Conservation (phyloP, 768 basidiomycete genomes). For the Tricholoma matsutake region DNA sequence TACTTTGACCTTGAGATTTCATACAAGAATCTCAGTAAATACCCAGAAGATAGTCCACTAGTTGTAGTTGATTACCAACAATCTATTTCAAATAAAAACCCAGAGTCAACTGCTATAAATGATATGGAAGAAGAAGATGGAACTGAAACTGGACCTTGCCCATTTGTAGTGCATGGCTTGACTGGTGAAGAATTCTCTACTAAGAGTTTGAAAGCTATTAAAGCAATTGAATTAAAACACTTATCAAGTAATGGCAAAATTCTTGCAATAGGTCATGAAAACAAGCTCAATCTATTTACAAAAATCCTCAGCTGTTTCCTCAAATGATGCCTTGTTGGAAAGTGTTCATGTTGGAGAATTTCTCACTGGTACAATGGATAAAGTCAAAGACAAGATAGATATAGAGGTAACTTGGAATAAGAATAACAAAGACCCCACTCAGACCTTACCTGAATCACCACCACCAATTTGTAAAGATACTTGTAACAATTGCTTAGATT, state of each 20-base stretch:
- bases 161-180: conserved; percentile 37
- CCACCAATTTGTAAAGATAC: too few relatives aligned
- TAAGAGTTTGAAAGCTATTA: conserved; percentile 14
- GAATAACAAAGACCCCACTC: too few relatives aligned
- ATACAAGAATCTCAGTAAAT: conserved; percentile 19
- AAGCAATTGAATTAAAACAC: conserved; percentile 25
- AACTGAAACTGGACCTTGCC: conserved; percentile 26
- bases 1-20: conserved; percentile 33
- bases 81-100: conserved; percentile 16
- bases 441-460: too few relatives aligned
- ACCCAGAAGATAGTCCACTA: conserved; percentile 19
- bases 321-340: conserved; percentile 43
- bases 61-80: conserved; percentile 22
- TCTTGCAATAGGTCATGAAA: conserved; percentile 26
- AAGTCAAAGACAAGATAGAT: too few relatives aligned
- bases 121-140: conserved; percentile 29
- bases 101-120: conserved; percentile 22
- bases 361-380: too few relatives aligned
- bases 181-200: conserved; percentile 21
- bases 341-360: too few relatives aligned
- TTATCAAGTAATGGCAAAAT: conserved; percentile 20
- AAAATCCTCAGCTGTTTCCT: conserved; percentile 36
- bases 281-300: conserved; percentile 21
- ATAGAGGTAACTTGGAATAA: too few relatives aligned
- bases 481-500: too few relatives aligned